Evolutionary conservation across 2,329 filamentous ascomycete species (phyloP), one percentile per base, ranked within the genome.

Genomic region (Trichoderma koningii): DNA sequence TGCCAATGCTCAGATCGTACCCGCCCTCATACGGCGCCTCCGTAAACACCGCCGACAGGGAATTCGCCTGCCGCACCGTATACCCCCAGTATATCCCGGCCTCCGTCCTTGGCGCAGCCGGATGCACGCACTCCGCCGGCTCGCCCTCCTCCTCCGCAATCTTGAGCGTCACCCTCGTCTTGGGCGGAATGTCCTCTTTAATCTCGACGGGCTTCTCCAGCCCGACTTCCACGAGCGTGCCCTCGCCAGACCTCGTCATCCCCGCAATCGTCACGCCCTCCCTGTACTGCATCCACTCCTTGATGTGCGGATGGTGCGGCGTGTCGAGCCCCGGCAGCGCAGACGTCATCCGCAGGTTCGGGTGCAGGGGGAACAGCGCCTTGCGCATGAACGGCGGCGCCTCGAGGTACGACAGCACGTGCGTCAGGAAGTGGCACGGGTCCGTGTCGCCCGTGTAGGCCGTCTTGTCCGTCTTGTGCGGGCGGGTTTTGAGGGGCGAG

Each of bases 81-180:
- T 90, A 96, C 52, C 92, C 92, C 92, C 92, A 96, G 78, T 93
- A 96, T 76, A 92, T 95, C 0, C 92, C 92, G 1, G 81, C 85
- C 68, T 93, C 87, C 60, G 89, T 89, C 65, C 92, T 84, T 1
- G 92, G 92, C 3, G 83, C 79, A 28, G 84, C 80, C 0, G 91
- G 90, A 42, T 88, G 82, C 3, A 94, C 88, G 17, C 88, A 85
- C 62, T 87, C 83, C 1, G 85, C 68, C 66, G 74, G 75, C 55
- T 77, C 72, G 19, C 79, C 77, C 63, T 80, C 75, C 63, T 82
- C 75, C 17, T 83, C 78, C 69, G 71, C 65, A 56, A 93, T 86
- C 66, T 85, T 85, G 21, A 96, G 78, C 0, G 92, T 96, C 30
- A 95, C 83, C 51, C 92, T 84, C 4, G 89, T 91, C 67, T 88